phyloP scores from a whole-genome alignment of 768 basidiomycete genomes.

The Phanerochaete carnosa region DNA sequence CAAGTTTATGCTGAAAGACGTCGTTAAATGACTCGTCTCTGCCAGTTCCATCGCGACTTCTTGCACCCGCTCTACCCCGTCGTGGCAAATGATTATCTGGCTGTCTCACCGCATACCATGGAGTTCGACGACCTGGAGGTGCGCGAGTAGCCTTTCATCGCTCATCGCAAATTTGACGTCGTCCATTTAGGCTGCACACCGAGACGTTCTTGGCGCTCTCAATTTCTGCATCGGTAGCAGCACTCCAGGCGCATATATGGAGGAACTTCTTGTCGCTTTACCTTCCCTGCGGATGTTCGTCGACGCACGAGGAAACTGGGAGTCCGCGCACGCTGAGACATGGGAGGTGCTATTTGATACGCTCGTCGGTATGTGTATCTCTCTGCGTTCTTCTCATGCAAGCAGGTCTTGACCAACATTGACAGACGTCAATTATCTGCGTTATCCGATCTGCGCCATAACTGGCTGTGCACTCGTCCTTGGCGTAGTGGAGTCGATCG shows the following conservation, averaged over 20 bases:
- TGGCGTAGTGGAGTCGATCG: constrained; percentile 37
- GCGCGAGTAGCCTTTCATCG: neutral
- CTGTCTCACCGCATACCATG: constrained; percentile 45
- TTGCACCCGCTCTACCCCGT: constrained; percentile 53
- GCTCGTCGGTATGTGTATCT: constrained; percentile 34
- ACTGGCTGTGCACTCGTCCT: constrained; percentile 51
- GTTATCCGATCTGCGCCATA: constrained; percentile 50
- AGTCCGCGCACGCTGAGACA: constrained; percentile 37
- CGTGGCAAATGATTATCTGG: constrained; percentile 46
- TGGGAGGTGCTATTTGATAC: constrained; percentile 51
- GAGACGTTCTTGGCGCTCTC: constrained; percentile 48
- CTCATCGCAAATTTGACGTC: neutral
- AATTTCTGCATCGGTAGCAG: constrained; percentile 47
- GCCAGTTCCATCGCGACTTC: constrained; percentile 62
- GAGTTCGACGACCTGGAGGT: constrained; percentile 55
- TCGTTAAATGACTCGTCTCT: neutral
- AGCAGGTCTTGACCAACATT: neutral
- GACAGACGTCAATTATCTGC: constrained; percentile 51
- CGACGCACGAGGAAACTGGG: constrained; percentile 41
- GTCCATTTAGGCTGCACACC: constrained; percentile 45
- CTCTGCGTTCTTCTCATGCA: neutral
- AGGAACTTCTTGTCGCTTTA: constrained; percentile 56
- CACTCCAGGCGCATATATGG: constrained; percentile 46
- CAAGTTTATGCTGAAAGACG: neutral
- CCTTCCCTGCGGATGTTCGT: constrained; percentile 47